Evolutionary conservation across 129 eudicot genomes (phyloP).

Genomic region (Flaveria brownii): DNA sequence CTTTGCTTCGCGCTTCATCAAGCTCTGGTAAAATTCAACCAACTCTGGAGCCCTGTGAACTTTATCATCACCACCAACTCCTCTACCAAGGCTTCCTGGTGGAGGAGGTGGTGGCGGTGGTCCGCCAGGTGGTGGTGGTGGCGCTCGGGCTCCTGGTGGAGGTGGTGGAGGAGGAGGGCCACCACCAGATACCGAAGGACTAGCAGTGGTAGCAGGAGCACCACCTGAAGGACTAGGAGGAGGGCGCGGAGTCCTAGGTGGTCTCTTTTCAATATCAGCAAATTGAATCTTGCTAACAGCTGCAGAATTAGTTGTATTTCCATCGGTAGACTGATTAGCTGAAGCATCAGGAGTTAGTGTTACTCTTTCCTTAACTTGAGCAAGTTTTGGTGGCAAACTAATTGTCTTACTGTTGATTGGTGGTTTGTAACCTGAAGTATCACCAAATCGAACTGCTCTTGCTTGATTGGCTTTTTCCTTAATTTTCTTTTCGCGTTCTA

Average conservation of each 20-base stretch:
- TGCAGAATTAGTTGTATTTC: conserved; percentile 37
- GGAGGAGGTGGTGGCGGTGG: conserved; percentile 87
- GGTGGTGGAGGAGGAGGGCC: conserved; percentile 90
- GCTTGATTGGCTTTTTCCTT: conserved; percentile 97
- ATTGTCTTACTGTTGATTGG: conserved; percentile 41
- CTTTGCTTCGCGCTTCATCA: conserved; percentile 99
- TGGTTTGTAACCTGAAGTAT: conserved; percentile 48
- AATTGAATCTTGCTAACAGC: conserved; percentile 76
- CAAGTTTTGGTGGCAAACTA: conserved; percentile 79
- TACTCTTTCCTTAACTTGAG: conserved; percentile 73
- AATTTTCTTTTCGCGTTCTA: conserved; percentile 84
- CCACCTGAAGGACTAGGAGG: conserved; percentile 71
- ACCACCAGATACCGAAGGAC: conserved; percentile 50
- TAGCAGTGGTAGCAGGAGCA: conserved; percentile 40
- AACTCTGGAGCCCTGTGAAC: conserved; percentile 98
- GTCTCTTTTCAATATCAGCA: conserved; percentile 77
- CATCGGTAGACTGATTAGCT: conserved; percentile 44
- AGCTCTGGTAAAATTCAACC: conserved; percentile 88
- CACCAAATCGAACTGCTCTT: conserved; percentile 79
- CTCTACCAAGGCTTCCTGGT: conserved; percentile 72
- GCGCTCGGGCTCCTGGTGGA: conserved; percentile 84
- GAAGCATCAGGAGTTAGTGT: conserved; percentile 48
- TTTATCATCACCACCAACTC: conserved; percentile 70
- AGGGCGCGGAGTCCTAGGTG: conserved; percentile 86
- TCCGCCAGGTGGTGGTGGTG: conserved; percentile 79